Evolutionary conservation across 768 basidiomycete genomes (phyloP).

Genomic region (Boletus patriciae): DNA sequence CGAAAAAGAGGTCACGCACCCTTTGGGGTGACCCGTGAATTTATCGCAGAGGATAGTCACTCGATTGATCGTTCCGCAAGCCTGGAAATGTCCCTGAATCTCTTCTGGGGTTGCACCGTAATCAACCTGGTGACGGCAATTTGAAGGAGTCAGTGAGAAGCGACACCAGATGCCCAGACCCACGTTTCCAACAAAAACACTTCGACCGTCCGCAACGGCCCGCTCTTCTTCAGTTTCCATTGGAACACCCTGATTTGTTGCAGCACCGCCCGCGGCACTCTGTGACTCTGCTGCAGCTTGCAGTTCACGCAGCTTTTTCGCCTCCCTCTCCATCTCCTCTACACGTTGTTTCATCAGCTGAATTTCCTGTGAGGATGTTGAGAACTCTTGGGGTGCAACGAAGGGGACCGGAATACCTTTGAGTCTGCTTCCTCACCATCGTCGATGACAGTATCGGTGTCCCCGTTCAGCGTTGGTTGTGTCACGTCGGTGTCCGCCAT

Average conservation of each 20-base stretch:
- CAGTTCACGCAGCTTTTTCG: slow-evolving; percentile 81
- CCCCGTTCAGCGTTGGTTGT: slow-evolving; percentile 38
- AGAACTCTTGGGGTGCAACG: slow-evolving; percentile 10
- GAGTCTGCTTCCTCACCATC: slow-evolving; percentile 66
- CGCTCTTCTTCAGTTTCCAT: slow-evolving; percentile 88
- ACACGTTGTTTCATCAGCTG: slow-evolving; percentile 89
- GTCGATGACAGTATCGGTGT: slow-evolving; percentile 39
- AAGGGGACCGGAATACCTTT: slow-evolving; percentile 40
- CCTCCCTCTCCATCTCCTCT: slow-evolving; percentile 91
- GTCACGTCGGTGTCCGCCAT: slow-evolving; percentile 57
- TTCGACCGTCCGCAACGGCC: slow-evolving; percentile 75
- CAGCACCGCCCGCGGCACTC: slow-evolving; percentile 44
- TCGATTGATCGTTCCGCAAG: slow-evolving; percentile 97
- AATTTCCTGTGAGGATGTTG: slow-evolving; percentile 62
- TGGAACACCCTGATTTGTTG: slow-evolving; percentile 46
- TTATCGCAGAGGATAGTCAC: slow-evolving; percentile 99
- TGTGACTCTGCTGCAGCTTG: slow-evolving; percentile 75
- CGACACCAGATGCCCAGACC: slow-evolving; percentile 33
- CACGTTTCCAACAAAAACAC: slow-evolving; percentile 96
- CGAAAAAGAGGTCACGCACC: slow-evolving; percentile 48
- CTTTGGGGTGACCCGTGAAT: slow-evolving; percentile 99
- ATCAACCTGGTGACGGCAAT: slow-evolving; percentile 71
- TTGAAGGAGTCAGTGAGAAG: slow-evolving; percentile 8
- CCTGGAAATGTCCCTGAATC: slow-evolving; percentile 95
- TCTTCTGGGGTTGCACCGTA: slow-evolving; percentile 97